Base-by-base conservation (phyloP, 208 protist species). In the Wallacemonas sp. region DNA sequence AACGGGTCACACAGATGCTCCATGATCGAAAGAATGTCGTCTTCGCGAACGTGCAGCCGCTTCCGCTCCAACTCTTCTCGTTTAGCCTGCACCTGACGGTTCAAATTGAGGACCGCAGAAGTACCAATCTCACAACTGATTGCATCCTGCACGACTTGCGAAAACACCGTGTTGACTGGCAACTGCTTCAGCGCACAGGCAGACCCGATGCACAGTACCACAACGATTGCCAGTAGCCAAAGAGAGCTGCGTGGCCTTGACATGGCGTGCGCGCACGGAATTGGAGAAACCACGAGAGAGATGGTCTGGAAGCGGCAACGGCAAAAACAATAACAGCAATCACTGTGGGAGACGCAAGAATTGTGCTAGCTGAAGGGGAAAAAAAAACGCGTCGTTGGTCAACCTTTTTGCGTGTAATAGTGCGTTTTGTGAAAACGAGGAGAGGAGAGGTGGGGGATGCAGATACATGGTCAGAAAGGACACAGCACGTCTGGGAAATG, bases 1-100 rank as follows among this genome's bases (percentile, higher is more conserved):
- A 88, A 84, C 0, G 87, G 90, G 14, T 85, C 74, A 59, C 90
- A 96, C 39, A 94, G 34, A 11, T 82, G 60, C 62, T 94, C 85
- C 17, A 89, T 65, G 34, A 80, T 59, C n/a, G 67, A 72, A 2
- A 93, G 62, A 11, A 95, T 61, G 36, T 85, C 78, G 22, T 95
- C 90, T 64, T 95, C 86, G 2, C 66, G 66, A 19, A 95, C 38
- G 1, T 30, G 38, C n/a, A 91, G 75, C 19, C 75, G 65, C 46
- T 77, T 70, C 1, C 44, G 27, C 2, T 70, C 55, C 42, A 49
- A 49, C 27, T 70, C 66, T 30, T 72, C 45, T 11, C 59, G 66
- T 11, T 73, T 56, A 1, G n/a, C 19, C 38, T 82, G 56, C 1
- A 87, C 70, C 26, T 81, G 54, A 24, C 49, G 36, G 6, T 80